Base-by-base conservation (phyloP, 176 grass and related monocot species). In the Avena atlantica region DNA sequence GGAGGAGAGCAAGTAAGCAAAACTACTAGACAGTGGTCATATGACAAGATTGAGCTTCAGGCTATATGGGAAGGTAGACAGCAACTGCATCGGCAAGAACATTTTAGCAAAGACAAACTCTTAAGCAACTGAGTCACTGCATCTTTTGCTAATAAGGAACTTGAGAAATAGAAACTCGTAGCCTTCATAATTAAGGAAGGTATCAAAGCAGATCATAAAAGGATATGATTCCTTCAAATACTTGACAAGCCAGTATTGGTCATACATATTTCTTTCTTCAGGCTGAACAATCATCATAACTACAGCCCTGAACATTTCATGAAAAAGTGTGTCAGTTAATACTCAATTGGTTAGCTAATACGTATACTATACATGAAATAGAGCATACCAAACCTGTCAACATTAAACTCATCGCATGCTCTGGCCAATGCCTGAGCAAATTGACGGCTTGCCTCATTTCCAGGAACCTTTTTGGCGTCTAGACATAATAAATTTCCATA, bases 181-280 rank as follows among this genome's bases (percentile, higher is more conserved):
- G 20, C 76, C 50, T 11, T 1, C 12, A 12, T 20, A 48, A 87
- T 65, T 74, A 19, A 2, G 55, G 61, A 63, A 89, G 49, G 42
- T 50, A 70, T 1, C 7, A 68, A 51, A 60, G 10, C 3, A 81
- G 36, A 84, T 52, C 9, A 48, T 50, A 85, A 61, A 92, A 95
- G 93, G 96, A 98, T 98, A 98, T 98, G 88, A 94, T 75, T 95
- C 93, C 76, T 88, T 94, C 88, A 98, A 87, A 86, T 91, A 76
- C 84, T 86, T 90, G 48, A 59, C 68, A 64, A 98, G 20, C 93
- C 96, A 98, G 86, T 94, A 89, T 89, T 98, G 96, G 64, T 98
- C 96, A 83, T 98, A 98, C 93, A 98, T 95, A 89, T 98, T 98
- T 83, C 88, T 92, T 87, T 98, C 96, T 87, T 98, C 96, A 24